phyloP scores from a whole-genome alignment of 768 basidiomycete genomes.

The Boletellus sp. region DNA sequence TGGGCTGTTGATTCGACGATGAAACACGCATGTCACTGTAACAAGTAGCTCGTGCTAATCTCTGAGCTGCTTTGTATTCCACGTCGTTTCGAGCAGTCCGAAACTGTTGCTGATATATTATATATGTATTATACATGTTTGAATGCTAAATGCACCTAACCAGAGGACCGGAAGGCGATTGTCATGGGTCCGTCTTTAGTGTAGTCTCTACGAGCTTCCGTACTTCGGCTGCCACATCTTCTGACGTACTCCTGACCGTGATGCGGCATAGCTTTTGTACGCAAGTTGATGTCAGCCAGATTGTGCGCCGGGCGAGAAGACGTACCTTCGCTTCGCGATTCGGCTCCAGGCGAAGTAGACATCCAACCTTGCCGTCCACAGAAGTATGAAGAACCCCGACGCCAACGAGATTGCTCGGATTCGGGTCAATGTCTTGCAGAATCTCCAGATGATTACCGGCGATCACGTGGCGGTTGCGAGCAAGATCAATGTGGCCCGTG shows the following conservation, averaged over 20 bases:
- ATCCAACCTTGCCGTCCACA: constrained; percentile 91
- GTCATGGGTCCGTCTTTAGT: constrained; percentile 29
- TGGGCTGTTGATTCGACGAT: constrained; percentile 39
- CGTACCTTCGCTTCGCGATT: constrained; percentile 92
- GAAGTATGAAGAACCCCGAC: constrained; percentile 97
- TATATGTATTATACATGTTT: constrained; percentile 24
- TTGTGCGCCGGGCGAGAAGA: neutral
- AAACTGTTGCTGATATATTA: constrained; percentile 13
- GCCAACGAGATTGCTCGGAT: constrained; percentile 87
- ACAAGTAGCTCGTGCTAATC: neutral
- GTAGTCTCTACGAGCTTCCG: constrained; percentile 47
- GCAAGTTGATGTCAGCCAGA: neutral
- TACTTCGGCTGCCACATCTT: constrained; percentile 75
- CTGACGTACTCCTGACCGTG: constrained; percentile 93
- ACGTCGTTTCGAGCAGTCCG: constrained; percentile 7
- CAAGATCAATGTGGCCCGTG: constrained; percentile 69
- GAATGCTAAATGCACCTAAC: constrained; percentile 10
- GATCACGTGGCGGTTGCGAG: constrained; percentile 71
- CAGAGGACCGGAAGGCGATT: neutral
- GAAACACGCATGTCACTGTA: constrained; percentile 1
- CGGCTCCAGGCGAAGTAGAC: constrained; percentile 88
- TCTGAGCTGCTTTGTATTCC: neutral
- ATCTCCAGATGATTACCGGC: constrained; percentile 74
- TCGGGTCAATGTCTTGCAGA: constrained; percentile 86
- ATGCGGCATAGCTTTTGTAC: constrained; percentile 74